Conservation (phyloP, 169 alveolate genomes). For the Plasmodium yoelii region DNA sequence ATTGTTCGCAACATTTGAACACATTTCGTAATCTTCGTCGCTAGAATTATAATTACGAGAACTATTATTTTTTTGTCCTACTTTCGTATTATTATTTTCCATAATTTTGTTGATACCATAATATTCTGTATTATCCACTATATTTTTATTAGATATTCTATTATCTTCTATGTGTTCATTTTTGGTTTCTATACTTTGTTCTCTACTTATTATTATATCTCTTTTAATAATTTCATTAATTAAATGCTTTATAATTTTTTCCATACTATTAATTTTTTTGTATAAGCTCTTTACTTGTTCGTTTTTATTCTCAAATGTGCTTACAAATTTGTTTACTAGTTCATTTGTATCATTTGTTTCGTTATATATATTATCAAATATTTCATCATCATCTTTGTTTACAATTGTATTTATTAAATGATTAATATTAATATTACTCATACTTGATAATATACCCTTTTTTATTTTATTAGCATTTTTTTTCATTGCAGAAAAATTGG, state of each 20-base stretch:
- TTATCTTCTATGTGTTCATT: neutral
- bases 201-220: conserved; percentile 20
- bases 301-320: conserved; percentile 25
- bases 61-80: neutral
- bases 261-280: conserved; percentile 70
- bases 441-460: neutral
- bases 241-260: conserved; percentile 57
- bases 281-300: conserved; percentile 38
- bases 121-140: too few relatives aligned
- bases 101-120: too few relatives aligned
- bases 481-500: neutral
- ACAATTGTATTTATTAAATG: conserved; percentile 44
- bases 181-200: neutral
- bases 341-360: neutral
- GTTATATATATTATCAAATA: neutral
- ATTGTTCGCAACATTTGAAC: neutral
- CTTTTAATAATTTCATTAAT: conserved; percentile 49
- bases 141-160: neutral
- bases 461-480: neutral
- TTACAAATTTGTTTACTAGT: conserved; percentile 63
- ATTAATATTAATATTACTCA: conserved; percentile 46
- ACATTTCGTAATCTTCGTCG: neutral
- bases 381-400: neutral
- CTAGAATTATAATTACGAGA: neutral
- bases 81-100: neutral